phyloP scores from a whole-genome alignment of 306 rosid species.

The Prinsepia uniflora region DNA sequence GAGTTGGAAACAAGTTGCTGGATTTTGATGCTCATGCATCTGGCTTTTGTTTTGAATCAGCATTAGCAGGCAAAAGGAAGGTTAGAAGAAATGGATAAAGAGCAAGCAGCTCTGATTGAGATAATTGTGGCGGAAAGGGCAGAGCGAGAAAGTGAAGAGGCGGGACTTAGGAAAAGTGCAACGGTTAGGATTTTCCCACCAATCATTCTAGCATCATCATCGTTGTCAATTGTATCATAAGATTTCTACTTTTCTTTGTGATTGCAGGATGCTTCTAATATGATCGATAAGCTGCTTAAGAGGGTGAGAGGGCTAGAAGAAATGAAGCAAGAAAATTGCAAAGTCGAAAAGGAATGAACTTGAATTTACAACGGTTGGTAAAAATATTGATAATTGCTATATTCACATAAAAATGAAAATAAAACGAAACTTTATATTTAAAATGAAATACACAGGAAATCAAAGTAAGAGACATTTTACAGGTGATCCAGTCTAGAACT shows the following conservation, averaged over 20 bases:
- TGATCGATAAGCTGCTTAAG: slow-evolving; percentile 21
- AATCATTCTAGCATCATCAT: not conserved
- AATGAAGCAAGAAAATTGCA: not conserved
- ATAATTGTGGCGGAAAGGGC: slow-evolving; percentile 63
- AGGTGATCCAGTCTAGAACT: no score
- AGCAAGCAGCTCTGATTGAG: slow-evolving; percentile 60
- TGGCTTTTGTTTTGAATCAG: slow-evolving; percentile 29
- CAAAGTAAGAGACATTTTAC: no score
- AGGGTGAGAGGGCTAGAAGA: slow-evolving; percentile 27
- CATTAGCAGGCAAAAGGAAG: slow-evolving; percentile 34
- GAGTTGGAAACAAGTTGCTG: not conserved
- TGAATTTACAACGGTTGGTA: not conserved
- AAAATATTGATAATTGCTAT: no score
- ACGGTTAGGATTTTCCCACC: slow-evolving; percentile 12
- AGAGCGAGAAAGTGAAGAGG: slow-evolving; percentile 56
- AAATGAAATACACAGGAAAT: no score
- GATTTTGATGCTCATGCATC: not conserved
- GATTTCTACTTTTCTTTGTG: not conserved
- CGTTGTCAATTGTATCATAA: not conserved
- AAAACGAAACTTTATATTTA: no score
- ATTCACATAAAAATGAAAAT: no score
- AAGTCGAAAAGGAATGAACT: not conserved
- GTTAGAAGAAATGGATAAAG: slow-evolving; percentile 50
- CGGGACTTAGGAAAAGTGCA: slow-evolving; percentile 37
- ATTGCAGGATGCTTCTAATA: slow-evolving; percentile 26